Base-by-base conservation (phyloP, 768 basidiomycete species). In the Hygrocybe punicea region DNA sequence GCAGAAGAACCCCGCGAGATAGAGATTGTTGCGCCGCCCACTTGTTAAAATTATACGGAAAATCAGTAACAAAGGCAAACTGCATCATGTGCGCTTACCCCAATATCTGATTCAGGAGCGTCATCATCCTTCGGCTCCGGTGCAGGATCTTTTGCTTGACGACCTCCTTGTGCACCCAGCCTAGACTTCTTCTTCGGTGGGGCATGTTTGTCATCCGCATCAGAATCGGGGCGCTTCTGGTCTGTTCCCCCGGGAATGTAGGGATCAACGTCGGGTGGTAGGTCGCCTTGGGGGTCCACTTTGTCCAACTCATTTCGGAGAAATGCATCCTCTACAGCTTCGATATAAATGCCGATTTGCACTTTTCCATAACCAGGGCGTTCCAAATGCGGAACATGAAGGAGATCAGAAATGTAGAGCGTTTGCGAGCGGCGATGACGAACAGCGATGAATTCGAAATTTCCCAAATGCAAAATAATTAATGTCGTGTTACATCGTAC, bases 371-470 rank as follows among this genome's bases (percentile, higher is more conserved):
- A 67, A 3, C 17, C 50, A n/a, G 61, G 64, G 19, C 60, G 40
- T 7, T 49, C 39, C 25, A 58, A 58, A 5, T 42, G 37, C 13
- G 51, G 16, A 11, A 59, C 21, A 44, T 65, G 55, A 24, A 67
- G 61, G 1, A 65, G 56, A 7, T 59, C 52, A 1, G 67, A 65
- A 24, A 65, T 21, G 39, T 51, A 64, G 19, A 66, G 50, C 2
- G 64, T 66, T 25, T 63, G 59, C 11, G 33, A 59, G 10, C 23
- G 19, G 21, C 65, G 65, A 52, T 65, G 62, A 6, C 62, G 61
- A 53, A 59, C 57, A 14, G 57, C 63, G 13, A 66, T 66, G n/a
- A 57, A 24, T 36, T 66, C 61, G 49, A 29, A 56, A 33, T 59
- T 63, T 3, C 61, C 65, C 21, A 55, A 66, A 55, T 65, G 53